Percentiles rank a stretch among this genome's conserved stretches.
These are phyloP conservation scores for Tylopilus sp. DNA, from an alignment of 768 basidiomycete genomes.

Conservation along the genomic window DNA sequence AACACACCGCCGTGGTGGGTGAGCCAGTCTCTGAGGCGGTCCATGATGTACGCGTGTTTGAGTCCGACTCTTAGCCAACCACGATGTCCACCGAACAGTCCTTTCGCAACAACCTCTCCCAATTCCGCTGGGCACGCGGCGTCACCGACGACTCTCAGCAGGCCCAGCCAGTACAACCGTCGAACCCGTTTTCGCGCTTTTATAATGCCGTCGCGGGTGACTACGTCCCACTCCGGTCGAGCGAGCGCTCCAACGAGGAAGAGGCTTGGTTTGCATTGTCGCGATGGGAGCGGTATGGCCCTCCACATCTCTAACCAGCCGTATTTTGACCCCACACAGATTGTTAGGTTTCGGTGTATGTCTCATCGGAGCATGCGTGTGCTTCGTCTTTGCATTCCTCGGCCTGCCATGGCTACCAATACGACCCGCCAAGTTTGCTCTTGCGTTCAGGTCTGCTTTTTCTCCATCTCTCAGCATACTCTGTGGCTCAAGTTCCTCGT, in stretches of 20 bases:
- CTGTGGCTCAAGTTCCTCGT: neutral
- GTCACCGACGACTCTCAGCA: slow-evolving; percentile 66
- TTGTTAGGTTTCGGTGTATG: slow-evolving; percentile 90
- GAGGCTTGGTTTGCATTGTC: slow-evolving; percentile 92
- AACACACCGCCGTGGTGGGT: slow-evolving; percentile 38
- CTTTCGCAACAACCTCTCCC: slow-evolving; percentile 73
- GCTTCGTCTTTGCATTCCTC: slow-evolving; percentile 89
- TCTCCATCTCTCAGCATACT: neutral
- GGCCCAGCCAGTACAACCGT: slow-evolving; percentile 31
- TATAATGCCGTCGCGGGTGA: slow-evolving; percentile 82
- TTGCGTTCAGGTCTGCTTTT: slow-evolving; percentile 66
- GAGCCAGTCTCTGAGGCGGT: slow-evolving; percentile 51
- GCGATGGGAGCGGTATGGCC: slow-evolving; percentile 81
- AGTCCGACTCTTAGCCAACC: neutral
- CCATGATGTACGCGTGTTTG: slow-evolving; percentile 7
- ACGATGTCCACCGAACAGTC: slow-evolving; percentile 49
- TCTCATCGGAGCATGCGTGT: slow-evolving; percentile 84
- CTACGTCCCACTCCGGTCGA: slow-evolving; percentile 85
- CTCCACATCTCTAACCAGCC: neutral
- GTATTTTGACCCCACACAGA: slow-evolving; percentile 35
- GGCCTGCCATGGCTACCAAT: slow-evolving; percentile 65
- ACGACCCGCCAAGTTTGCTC: slow-evolving; percentile 87
- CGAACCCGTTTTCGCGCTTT: slow-evolving; percentile 80
- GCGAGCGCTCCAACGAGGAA: slow-evolving; percentile 85
- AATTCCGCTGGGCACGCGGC: slow-evolving; percentile 84